phyloP scores from a whole-genome alignment of 2,329 filamentous ascomycete genomes.

The Penicillium crustosum region DNA sequence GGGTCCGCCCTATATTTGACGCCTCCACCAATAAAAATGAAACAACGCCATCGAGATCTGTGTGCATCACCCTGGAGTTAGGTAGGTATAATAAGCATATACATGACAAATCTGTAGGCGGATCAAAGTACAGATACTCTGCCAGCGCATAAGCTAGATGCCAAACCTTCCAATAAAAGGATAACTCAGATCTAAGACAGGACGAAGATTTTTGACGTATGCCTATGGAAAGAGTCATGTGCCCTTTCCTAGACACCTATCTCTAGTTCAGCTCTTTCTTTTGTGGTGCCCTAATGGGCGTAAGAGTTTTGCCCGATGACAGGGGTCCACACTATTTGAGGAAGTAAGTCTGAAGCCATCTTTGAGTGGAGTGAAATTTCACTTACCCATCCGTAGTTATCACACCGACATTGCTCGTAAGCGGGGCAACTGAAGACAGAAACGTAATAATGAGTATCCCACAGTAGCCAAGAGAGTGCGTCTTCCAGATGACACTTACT shows the following conservation, averaged over 20 bases:
- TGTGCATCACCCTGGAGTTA: background rate
- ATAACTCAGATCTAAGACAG: background rate
- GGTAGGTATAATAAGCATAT: too few species aligned
- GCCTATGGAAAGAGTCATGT: background rate
- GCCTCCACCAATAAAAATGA: too few species aligned
- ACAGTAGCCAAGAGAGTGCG: too few species aligned
- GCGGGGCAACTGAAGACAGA: background rate
- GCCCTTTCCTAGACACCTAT: too few species aligned
- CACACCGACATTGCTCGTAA: constrained; percentile 11
- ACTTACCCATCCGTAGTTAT: constrained; percentile 8
- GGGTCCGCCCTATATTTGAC: background rate
- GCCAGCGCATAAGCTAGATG: background rate
- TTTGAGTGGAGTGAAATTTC: background rate
- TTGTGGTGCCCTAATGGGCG: background rate
- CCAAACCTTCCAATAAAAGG: background rate
- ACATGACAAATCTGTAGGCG: background rate
- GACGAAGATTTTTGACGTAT: background rate
- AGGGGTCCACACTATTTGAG: background rate
- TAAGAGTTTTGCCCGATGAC: constrained; percentile 1
- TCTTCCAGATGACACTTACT: constrained; percentile 12
- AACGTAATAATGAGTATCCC: background rate
- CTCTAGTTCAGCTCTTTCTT: background rate
- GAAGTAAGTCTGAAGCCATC: background rate
- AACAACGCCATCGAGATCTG: background rate
- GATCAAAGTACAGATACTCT: too few species aligned